phyloP scores from a whole-genome alignment of 768 basidiomycete species.

The Boletus vermiculosoides region DNA sequence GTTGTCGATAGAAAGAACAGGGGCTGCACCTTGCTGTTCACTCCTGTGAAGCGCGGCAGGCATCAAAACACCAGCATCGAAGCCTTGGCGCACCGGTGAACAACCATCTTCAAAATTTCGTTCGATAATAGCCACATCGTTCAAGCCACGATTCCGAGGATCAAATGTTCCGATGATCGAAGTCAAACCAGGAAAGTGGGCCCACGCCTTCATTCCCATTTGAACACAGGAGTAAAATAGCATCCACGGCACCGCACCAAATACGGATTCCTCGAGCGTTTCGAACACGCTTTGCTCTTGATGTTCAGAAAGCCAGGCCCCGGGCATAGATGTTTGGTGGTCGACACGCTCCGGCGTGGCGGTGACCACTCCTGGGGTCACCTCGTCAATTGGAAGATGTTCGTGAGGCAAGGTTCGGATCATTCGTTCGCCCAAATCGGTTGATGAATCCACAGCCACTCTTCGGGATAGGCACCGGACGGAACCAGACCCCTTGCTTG shows the following conservation, averaged over 20 bases:
- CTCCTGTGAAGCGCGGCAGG: neutral
- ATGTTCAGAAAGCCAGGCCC: conserved; percentile 4
- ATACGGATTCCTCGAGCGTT: neutral
- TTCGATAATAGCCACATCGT: neutral
- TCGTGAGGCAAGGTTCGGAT: neutral
- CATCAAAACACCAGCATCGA: neutral
- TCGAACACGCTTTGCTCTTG: neutral
- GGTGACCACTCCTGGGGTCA: neutral
- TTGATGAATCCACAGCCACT: neutral
- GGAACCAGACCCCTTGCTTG: neutral
- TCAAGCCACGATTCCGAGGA: neutral
- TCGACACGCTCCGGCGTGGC: neutral
- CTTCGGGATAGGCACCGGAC: neutral
- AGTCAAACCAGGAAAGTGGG: neutral
- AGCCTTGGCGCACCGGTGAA: neutral
- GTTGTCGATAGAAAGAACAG: no score
- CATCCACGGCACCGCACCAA: neutral
- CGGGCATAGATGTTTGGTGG: neutral
- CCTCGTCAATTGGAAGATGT: neutral
- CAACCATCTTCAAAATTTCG: neutral
- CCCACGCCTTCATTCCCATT: neutral
- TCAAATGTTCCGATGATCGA: neutral
- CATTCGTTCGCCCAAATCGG: neutral
- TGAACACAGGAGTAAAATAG: neutral
- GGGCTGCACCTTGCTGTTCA: neutral